A percentile compares a stretch with the other conserved stretches of the same genome.
Evolutionary conservation across 306 rosid species (phyloP).

Genomic region (Glycine tomentella): DNA sequence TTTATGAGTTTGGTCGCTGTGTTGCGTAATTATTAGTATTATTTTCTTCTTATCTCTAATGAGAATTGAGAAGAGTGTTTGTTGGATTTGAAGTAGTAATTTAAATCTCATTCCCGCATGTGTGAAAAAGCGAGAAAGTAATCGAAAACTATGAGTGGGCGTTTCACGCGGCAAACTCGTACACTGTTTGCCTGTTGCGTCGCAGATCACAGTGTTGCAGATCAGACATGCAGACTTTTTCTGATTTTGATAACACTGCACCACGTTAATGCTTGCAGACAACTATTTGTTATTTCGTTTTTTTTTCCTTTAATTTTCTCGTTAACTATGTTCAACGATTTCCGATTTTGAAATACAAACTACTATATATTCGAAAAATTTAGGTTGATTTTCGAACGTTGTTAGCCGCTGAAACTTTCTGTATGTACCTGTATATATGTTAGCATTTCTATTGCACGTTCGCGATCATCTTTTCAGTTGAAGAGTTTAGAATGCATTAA

Average conservation of each 20-base stretch:
- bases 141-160: constrained; percentile 44
- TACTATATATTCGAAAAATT: not conserved
- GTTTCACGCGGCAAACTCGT: constrained; percentile 53
- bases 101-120: not conserved
- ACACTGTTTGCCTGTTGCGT: constrained; percentile 45
- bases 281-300: not conserved
- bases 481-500: not conserved
- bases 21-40: not conserved
- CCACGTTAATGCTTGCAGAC: constrained; percentile 41
- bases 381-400: not conserved
- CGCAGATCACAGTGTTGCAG: constrained; percentile 50
- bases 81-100: not conserved
- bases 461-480: not conserved
- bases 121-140: constrained; percentile 43
- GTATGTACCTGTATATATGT: not conserved
- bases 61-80: not conserved
- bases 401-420: not conserved
- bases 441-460: not conserved
- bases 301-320: not conserved
- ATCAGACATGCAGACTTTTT: constrained; percentile 53
- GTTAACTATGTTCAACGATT: not conserved
- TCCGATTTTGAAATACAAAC: not conserved
- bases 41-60: not conserved
- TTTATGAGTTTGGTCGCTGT: constrained; percentile 6
- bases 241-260: constrained; percentile 52